Base-by-base conservation (phyloP, 441 rosid genomes). In the Jatropha podagrica region DNA sequence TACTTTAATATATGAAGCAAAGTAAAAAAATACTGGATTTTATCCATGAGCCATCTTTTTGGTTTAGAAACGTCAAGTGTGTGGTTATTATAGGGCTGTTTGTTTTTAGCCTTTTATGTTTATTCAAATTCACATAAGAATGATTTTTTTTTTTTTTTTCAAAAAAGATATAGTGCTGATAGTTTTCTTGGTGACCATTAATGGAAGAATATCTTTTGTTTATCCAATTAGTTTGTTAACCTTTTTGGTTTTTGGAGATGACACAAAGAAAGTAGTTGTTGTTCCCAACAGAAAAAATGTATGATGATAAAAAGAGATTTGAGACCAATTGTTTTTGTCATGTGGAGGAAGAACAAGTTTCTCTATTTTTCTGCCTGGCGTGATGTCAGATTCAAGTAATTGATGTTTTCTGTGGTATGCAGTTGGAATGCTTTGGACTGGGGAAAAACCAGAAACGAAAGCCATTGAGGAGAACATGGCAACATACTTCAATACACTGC, bases 371-470 rank as follows among this genome's bases (percentile, higher is more conserved):
- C 14, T 56, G 18, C 26, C 17, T 51, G 12, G 56, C 42, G 40
- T 74, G 13, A 27, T 23, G 32, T 37, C 26, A 17, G 17, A 20
- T 77, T 54, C 37, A 49, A 52, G 15, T 69, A n/a, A 23, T 73
- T 69, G 38, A 51, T 73, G 15, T 6, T 49, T 49, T 68, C 13
- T 23, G 61, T 77, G 54, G 37, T 5, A n/a, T 83, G 68, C 76
- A 93, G 98, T 85, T 58, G 99, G 98, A 83, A 92, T 96, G 97
- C 83, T 96, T 74, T 93, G 97, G 99, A 86, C 81, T 65, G 98
- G 93, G 64, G 88, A 88, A 75, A 64, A 79, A 68, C 97, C 94
- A n/a, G 85, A 87, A 81, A 88, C 90, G 76, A 89, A 87, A 85
- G 85, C 82, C 68, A 68, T 93, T 51, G 89, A 88, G 76, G 97